Conservation (phyloP, 75 land plant species). For the Sequoia sempervirens region DNA sequence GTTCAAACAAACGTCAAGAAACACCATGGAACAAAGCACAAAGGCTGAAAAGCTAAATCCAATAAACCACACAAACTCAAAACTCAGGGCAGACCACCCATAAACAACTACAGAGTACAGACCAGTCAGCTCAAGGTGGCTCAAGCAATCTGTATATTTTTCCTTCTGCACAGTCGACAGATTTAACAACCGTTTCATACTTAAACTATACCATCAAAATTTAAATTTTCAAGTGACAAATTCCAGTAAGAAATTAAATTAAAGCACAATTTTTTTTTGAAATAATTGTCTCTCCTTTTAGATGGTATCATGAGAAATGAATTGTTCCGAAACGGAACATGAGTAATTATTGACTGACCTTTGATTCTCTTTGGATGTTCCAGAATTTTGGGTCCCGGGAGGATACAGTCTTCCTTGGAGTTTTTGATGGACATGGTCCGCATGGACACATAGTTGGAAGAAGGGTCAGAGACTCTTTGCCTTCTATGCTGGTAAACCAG, state of each 20-base stretch:
- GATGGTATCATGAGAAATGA: not conserved
- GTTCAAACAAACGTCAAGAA: no score
- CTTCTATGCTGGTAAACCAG: constrained; percentile 44
- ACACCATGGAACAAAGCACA: no score
- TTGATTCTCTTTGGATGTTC: not conserved
- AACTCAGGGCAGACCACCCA: no score
- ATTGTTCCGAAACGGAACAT: not conserved
- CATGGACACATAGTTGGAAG: constrained; percentile 73
- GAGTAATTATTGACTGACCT: not conserved
- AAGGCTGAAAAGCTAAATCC: no score
- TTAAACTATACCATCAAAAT: not conserved
- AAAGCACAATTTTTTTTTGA: not conserved
- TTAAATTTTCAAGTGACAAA: not conserved
- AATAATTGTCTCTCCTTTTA: not conserved
- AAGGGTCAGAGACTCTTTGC: constrained; percentile 64
- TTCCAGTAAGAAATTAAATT: not conserved
- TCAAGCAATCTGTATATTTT: not conserved
- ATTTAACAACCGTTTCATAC: not conserved
- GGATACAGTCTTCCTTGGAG: constrained; percentile 64
- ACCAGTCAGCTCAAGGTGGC: no score
- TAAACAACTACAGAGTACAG: no score
- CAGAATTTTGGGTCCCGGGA: constrained; percentile 60
- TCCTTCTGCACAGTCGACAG: not conserved
- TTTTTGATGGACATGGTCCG: constrained; percentile 94
- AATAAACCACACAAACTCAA: no score